Evolutionary conservation across 2,329 filamentous ascomycete genomes (phyloP).

Genomic region (Capronia epimyces): DNA sequence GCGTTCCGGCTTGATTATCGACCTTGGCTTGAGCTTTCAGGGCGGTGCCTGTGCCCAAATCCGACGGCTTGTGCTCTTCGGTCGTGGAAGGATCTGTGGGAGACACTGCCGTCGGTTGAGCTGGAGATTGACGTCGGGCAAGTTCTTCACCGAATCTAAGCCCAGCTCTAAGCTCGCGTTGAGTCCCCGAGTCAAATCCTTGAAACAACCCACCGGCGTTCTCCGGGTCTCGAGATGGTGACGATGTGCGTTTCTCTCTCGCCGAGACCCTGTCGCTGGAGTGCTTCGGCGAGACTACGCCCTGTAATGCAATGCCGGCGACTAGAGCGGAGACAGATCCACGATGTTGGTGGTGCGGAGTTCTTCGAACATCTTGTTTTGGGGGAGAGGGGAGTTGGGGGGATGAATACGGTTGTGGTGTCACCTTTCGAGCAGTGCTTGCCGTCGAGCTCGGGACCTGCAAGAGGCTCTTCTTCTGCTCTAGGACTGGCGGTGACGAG

Average conservation of each 20-base stretch:
- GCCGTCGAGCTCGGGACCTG: conserved; percentile 11
- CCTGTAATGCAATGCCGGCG: conserved; percentile 23
- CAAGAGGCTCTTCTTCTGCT: conserved; percentile 10
- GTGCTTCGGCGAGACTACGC: conserved; percentile 21
- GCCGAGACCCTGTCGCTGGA: conserved; percentile 5
- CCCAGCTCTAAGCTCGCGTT: conserved; percentile 39
- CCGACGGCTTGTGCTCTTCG: neutral
- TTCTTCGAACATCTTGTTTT: conserved; percentile 27
- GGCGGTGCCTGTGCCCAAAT: neutral
- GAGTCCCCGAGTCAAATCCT: conserved; percentile 36
- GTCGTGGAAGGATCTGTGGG: neutral
- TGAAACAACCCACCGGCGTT: conserved; percentile 18
- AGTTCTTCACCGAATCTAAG: conserved; percentile 42
- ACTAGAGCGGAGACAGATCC: conserved; percentile 19
- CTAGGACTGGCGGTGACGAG: conserved; percentile 23
- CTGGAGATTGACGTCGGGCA: conserved; percentile 33
- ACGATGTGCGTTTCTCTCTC: conserved; percentile 13
- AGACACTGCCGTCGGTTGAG: neutral
- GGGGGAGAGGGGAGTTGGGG: conserved; percentile 28
- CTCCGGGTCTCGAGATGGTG: neutral
- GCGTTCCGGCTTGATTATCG: conserved; percentile 4
- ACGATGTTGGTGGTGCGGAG: conserved; percentile 19
- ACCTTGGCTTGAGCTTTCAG: neutral
- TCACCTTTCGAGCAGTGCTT: conserved; percentile 22
- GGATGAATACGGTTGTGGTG: conserved; percentile 25